Evolutionary conservation across 177 flowering plant species (phyloP).

Genomic region (Vitis hybrid): DNA sequence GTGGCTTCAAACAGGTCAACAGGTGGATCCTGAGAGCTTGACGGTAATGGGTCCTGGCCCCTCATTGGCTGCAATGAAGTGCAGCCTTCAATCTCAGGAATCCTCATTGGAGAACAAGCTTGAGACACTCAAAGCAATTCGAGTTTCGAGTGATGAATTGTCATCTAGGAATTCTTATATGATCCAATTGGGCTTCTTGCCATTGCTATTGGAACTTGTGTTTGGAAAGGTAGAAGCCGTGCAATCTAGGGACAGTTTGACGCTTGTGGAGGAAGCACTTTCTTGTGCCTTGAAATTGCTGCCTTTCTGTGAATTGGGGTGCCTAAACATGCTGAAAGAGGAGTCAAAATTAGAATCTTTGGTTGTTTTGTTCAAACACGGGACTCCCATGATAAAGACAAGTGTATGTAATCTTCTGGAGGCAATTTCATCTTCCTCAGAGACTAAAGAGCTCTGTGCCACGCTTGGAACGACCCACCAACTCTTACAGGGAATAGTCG

Average conservation of each 20-base stretch:
- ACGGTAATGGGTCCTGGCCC: constrained; percentile 20
- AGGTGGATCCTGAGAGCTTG: constrained; percentile 19
- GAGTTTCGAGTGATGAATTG: constrained; percentile 29
- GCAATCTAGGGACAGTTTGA: constrained; percentile 10
- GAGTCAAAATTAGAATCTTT: constrained; percentile 31
- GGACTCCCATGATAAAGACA: constrained; percentile 33
- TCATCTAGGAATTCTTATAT: constrained; percentile 27
- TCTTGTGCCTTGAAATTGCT: constrained; percentile 38
- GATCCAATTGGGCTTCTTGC: constrained; percentile 50
- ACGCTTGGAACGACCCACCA: constrained; percentile 28
- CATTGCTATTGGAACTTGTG: constrained; percentile 31
- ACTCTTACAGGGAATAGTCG: constrained; percentile 24
- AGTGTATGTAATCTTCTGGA: constrained; percentile 49
- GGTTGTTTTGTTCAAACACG: constrained; percentile 36
- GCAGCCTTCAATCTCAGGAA: constrained; percentile 37
- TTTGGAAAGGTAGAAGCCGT: constrained; percentile 22
- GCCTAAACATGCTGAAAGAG: constrained; percentile 40
- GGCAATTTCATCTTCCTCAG: constrained; percentile 33
- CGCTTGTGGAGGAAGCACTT: constrained; percentile 45
- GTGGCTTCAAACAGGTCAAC: constrained; percentile 45
- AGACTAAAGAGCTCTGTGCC: constrained; percentile 34
- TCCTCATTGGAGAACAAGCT: constrained; percentile 28
- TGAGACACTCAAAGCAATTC: constrained; percentile 32
- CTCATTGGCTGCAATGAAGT: constrained; percentile 37
- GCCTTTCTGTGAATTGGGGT: constrained; percentile 27